phyloP scores from a whole-genome alignment of 495 filamentous ascomycete genomes.

The Elasticomyces elasticus region DNA sequence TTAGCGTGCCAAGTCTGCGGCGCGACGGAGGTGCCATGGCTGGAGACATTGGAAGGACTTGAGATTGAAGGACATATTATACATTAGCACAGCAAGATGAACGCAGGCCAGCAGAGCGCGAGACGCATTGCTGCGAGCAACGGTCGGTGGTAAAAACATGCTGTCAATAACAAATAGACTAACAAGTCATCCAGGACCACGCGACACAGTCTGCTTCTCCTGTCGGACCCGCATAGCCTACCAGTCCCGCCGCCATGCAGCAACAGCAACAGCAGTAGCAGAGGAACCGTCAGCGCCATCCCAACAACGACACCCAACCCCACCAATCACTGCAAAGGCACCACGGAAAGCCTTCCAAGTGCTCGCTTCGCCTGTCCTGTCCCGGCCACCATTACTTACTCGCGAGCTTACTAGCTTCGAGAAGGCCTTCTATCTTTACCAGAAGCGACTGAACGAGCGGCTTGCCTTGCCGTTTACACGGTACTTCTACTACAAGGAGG shows the following conservation, averaged over 20 bases:
- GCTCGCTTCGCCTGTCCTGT: slow-evolving; percentile 73
- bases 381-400: slow-evolving; percentile 79
- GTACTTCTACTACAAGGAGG: slow-evolving; percentile 93
- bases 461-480: slow-evolving; percentile 78
- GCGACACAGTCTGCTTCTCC: slow-evolving; percentile 26
- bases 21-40: slow-evolving; percentile 22
- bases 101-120: slow-evolving; percentile 27
- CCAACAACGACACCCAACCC: not conserved
- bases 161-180: not conserved
- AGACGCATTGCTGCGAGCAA: slow-evolving; percentile 24
- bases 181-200: slow-evolving; percentile 9
- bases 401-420: slow-evolving; percentile 78
- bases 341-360: slow-evolving; percentile 47
- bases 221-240: slow-evolving; percentile 24
- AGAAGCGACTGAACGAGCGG: slow-evolving; percentile 92
- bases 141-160: slow-evolving; percentile 10
- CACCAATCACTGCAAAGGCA: slow-evolving; percentile 13
- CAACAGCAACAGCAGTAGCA: slow-evolving; percentile 22
- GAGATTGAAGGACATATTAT: not conserved
- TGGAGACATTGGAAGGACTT: slow-evolving; percentile 6
- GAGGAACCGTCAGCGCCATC: slow-evolving; percentile 1
- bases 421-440: slow-evolving; percentile 88
- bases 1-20: not conserved
- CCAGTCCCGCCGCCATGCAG: slow-evolving; percentile 19
- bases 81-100: slow-evolving; percentile 20